Base-by-base conservation (phyloP, 2,329 filamentous ascomycete species). In the Stylonectria norvegica region DNA sequence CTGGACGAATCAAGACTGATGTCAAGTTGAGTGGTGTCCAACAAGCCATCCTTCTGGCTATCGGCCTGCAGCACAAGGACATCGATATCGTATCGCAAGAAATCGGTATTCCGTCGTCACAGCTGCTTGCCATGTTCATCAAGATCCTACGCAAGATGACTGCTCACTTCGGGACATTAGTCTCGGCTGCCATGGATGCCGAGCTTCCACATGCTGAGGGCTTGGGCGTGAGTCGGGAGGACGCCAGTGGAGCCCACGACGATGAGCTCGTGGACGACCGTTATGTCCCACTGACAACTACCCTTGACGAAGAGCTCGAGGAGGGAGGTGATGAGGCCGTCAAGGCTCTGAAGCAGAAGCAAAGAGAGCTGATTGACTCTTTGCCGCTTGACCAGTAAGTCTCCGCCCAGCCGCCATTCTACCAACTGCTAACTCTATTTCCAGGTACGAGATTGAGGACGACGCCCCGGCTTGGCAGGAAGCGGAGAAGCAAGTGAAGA, bases 71-170 rank as follows among this genome's bases (percentile, higher is more conserved):
- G 66, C 81, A 86, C 52, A 97, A 97, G 70, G 83, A 86, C 27
- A 72, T 98, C 19, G 87, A 93, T 11, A 77, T 79, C 10, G 69
- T 96, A 7, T 85, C 90, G 47, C 81, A 83, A 48, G 93, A 98
- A 58, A 67, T 95, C 3, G 12, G 12, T 12, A 68, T 96, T 5
- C 80, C 79, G 1, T 76, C 80, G 3, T 84, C 82, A 31, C 93
- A 97, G 68, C 71, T 96, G 4, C 73, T 98, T 47, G 90, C 91
- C 45, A 95, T 97, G 85, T 97, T 98, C 65, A 88, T 95, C 63
- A 98, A 98, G 73, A 85, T 95, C 45, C 76, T 96, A 44, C 81
- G 89, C 50, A 97, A 97, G 70, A 77, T 95, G 27, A 86, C 86
- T 3, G 74, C 78, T 3, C 79, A 90, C 60, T 93, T 98, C 66